Percentiles rank a stretch among this genome's conserved stretches.
Evolutionary conservation across 495 filamentous ascomycete genomes (phyloP).

Genomic region (Tuber brumale): DNA sequence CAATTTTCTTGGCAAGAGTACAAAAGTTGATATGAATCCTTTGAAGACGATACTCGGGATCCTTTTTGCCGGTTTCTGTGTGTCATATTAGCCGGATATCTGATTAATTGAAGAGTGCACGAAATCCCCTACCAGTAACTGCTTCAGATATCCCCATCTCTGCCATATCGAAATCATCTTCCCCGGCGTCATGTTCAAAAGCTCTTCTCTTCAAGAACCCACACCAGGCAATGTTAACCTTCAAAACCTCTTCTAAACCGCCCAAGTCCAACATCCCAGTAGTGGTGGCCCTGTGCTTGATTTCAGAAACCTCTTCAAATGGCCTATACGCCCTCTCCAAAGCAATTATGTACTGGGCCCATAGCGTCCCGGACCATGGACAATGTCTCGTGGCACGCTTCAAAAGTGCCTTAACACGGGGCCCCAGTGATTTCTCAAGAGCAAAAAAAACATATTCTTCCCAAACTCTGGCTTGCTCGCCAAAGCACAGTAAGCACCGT

Average conservation of each 20-base stretch:
- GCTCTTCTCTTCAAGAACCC: constrained; percentile 79
- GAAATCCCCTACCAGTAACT: constrained; percentile 13
- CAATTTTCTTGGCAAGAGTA: constrained; percentile 44
- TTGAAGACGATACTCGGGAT: constrained; percentile 79
- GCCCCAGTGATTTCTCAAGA: constrained; percentile 37
- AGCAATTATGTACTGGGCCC: constrained; percentile 79
- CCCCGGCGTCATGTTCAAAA: constrained; percentile 66
- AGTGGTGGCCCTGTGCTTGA: constrained; percentile 87
- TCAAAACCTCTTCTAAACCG: constrained; percentile 76
- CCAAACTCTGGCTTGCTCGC: constrained; percentile 49
- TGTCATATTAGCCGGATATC: neutral
- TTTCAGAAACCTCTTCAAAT: constrained; percentile 72
- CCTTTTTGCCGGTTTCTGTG: constrained; percentile 51
- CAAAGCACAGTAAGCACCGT: constrained; percentile 66
- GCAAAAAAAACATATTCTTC: constrained; percentile 40
- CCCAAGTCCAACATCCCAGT: constrained; percentile 63
- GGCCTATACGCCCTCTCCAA: constrained; percentile 67
- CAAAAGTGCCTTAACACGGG: constrained; percentile 50
- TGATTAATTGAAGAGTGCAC: neutral
- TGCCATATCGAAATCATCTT: constrained; percentile 84
- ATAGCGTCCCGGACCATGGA: constrained; percentile 84
- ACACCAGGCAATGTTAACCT: constrained; percentile 88
- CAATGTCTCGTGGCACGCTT: constrained; percentile 79
- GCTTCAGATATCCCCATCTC: constrained; percentile 66
- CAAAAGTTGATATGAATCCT: constrained; percentile 83